Percentiles rank a stretch among this genome's conserved stretches.
Conservation (phyloP, 345 rosid species). For the Melastoma malabathricum region DNA sequence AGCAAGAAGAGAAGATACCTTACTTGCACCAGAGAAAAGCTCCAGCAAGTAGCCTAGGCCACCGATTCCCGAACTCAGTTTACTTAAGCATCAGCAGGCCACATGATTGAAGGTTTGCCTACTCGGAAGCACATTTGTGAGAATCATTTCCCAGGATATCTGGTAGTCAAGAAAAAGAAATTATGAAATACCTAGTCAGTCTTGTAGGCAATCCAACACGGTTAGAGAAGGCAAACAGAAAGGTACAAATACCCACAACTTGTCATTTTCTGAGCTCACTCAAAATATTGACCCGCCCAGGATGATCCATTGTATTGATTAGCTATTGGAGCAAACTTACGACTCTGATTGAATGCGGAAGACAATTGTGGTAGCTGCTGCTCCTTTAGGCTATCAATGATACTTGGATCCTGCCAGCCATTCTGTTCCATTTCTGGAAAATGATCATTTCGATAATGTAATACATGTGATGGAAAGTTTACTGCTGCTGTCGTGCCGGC, state of each 20-base stretch:
- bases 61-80: constrained; percentile 55
- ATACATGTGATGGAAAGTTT: no score
- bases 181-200: not conserved
- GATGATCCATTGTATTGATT: constrained; percentile 72
- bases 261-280: constrained; percentile 52
- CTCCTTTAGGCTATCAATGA: constrained; percentile 24
- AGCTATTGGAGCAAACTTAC: constrained; percentile 45
- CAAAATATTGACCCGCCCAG: constrained; percentile 64
- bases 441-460: constrained; percentile 11
- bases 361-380: constrained; percentile 25
- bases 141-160: constrained; percentile 37
- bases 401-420: constrained; percentile 34
- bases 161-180: not conserved
- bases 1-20: constrained; percentile 6
- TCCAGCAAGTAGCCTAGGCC: constrained; percentile 58
- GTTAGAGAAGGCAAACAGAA: constrained; percentile 6
- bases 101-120: constrained; percentile 41
- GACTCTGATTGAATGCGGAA: constrained; percentile 31
- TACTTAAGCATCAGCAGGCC: constrained; percentile 33
- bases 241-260: constrained; percentile 29
- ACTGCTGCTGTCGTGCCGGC: constrained; percentile 11
- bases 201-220: not conserved
- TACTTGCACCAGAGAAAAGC: constrained; percentile 51
- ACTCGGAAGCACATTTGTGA: constrained; percentile 41
- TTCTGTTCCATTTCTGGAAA: constrained; percentile 31